These are phyloP conservation scores for Hypericum perforatum DNA, from an alignment of 345 rosid genomes.

Conservation along the genomic window DNA sequence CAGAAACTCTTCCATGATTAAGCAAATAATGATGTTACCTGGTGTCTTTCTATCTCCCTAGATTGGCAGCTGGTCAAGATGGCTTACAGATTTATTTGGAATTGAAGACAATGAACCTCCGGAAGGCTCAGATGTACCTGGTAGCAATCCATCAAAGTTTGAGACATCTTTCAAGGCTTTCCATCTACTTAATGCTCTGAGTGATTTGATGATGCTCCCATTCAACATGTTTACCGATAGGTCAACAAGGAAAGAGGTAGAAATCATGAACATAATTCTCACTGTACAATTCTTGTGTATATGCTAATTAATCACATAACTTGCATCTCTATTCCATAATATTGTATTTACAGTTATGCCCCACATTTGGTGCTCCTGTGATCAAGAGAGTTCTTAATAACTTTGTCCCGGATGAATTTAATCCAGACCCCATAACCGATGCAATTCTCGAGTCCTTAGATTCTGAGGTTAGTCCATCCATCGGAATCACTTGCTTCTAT, in stretches of 20 bases:
- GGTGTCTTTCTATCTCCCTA: constrained; percentile 16
- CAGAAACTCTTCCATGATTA: too few relatives aligned
- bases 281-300: background rate
- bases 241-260: constrained; percentile 73
- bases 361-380: constrained; percentile 48
- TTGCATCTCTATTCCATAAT: background rate
- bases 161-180: constrained; percentile 61
- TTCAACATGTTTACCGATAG: constrained; percentile 68
- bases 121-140: constrained; percentile 19
- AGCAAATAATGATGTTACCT: too few relatives aligned
- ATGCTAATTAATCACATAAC: background rate
- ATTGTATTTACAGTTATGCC: constrained; percentile 50
- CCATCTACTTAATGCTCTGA: constrained; percentile 64
- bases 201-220: constrained; percentile 97
- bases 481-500: background rate
- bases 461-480: constrained; percentile 46
- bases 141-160: constrained; percentile 19
- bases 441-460: constrained; percentile 51
- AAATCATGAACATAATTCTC: background rate
- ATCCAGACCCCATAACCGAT: constrained; percentile 64
- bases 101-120: constrained; percentile 43
- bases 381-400: constrained; percentile 53
- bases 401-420: constrained; percentile 85
- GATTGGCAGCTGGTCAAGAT: constrained; percentile 94
- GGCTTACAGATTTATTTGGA: constrained; percentile 83